Conservation (phyloP, 306 rosid genomes). For the Pyrus betulifolia region DNA sequence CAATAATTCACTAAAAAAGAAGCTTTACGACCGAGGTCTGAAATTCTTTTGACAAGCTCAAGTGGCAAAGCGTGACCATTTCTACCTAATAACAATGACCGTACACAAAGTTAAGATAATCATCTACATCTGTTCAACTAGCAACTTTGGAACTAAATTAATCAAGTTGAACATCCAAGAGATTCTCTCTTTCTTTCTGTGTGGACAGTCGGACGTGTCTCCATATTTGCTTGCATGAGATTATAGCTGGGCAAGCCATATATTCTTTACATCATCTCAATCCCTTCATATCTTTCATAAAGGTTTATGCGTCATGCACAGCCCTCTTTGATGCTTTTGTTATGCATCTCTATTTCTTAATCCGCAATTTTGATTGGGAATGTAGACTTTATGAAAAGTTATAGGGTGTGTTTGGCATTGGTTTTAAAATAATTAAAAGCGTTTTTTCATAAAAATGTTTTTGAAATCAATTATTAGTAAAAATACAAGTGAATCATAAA, state of each 20-base stretch:
- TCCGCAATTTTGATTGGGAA: background rate
- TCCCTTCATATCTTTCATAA: constrained; percentile 2
- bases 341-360: background rate
- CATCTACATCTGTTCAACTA: constrained; percentile 5
- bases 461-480: too few relatives aligned
- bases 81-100: constrained; percentile 19
- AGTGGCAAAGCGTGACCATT: constrained; percentile 14
- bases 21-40: constrained; percentile 1
- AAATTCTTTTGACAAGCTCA: constrained; percentile 5
- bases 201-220: constrained; percentile 7
- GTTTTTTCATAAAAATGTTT: too few relatives aligned
- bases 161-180: background rate
- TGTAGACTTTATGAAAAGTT: background rate
- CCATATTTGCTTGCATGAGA: constrained; percentile 6
- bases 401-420: too few relatives aligned
- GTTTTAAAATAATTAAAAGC: too few relatives aligned
- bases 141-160: constrained; percentile 1
- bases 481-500: too few relatives aligned
- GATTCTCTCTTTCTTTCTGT: constrained; percentile 1
- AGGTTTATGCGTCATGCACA: background rate
- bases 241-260: background rate
- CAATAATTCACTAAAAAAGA: background rate
- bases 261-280: constrained; percentile 9
- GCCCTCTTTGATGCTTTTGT: background rate
- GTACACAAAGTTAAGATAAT: constrained; percentile 18